Percentiles rank a stretch among this genome's conserved stretches.
Conservation (phyloP, 441 rosid genomes). For the Hura crepitans region DNA sequence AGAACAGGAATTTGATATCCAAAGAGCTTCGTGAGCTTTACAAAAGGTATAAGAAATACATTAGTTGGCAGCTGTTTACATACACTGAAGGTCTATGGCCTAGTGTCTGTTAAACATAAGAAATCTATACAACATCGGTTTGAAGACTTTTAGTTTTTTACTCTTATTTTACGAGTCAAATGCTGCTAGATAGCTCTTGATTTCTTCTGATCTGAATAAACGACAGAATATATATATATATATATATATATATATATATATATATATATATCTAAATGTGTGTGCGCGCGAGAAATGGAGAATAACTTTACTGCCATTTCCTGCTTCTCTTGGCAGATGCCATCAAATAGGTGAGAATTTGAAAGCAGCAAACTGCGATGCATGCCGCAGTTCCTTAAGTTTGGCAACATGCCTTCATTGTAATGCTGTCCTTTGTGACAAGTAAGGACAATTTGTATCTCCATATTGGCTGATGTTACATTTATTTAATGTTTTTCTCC, state of each 20-base stretch:
- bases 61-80: background rate
- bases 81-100: background rate
- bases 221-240: no score
- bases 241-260: no score
- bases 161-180: slow-evolving; percentile 1
- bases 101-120: no score
- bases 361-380: slow-evolving; percentile 46
- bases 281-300: background rate
- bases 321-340: slow-evolving; percentile 43
- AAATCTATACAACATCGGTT: no score
- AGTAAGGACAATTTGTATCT: slow-evolving; percentile 34
- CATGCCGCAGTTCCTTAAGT: slow-evolving; percentile 43
- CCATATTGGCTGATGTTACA: background rate
- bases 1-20: slow-evolving; percentile 34
- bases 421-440: slow-evolving; percentile 51
- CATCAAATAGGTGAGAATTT: slow-evolving; percentile 42
- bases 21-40: slow-evolving; percentile 56
- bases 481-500: background rate
- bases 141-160: background rate
- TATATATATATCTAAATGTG: no score
- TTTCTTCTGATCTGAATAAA: no score
- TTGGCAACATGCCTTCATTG: slow-evolving; percentile 69
- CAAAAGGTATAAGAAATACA: slow-evolving; percentile 41
- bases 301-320: background rate
- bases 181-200: background rate